These are phyloP conservation scores for Epichloe hybrida DNA, from an alignment of 2,329 filamentous ascomycete species.

Conservation along the genomic window DNA sequence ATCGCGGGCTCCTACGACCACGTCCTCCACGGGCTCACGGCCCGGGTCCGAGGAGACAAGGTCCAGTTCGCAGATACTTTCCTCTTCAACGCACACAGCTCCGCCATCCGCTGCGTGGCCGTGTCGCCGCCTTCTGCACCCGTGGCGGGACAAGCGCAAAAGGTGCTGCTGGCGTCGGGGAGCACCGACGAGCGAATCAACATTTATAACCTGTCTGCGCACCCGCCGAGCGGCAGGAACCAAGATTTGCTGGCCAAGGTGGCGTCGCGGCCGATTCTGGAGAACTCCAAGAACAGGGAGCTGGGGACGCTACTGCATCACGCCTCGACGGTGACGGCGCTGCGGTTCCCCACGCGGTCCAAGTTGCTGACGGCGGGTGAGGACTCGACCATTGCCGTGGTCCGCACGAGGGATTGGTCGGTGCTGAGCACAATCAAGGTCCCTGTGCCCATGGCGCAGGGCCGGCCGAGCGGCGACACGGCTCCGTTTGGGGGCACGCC, in stretches of 20 bases:
- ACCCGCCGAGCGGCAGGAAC: slow-evolving; percentile 43
- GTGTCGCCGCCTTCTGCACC: slow-evolving; percentile 62
- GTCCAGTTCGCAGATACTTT: slow-evolving; percentile 81
- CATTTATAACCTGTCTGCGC: slow-evolving; percentile 74
- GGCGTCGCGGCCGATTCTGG: slow-evolving; percentile 58
- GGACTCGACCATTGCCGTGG: slow-evolving; percentile 83
- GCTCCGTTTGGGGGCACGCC: slow-evolving; percentile 68
- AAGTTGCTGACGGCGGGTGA: slow-evolving; percentile 83
- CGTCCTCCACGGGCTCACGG: slow-evolving; percentile 78
- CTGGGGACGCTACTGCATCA: slow-evolving; percentile 82
- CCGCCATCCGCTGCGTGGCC: slow-evolving; percentile 78
- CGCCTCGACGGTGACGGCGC: slow-evolving; percentile 61
- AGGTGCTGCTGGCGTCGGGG: slow-evolving; percentile 80
- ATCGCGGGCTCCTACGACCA: slow-evolving; percentile 90
- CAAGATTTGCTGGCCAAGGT: slow-evolving; percentile 52
- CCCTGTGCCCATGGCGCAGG: slow-evolving; percentile 66
- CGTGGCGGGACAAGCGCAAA: slow-evolving; percentile 51
- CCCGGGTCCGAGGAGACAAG: slow-evolving; percentile 38
- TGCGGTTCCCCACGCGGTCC: slow-evolving; percentile 71
- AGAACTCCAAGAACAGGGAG: slow-evolving; percentile 79
- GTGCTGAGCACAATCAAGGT: slow-evolving; percentile 79
- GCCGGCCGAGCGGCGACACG: slow-evolving; percentile 80
- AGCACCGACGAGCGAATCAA: slow-evolving; percentile 92
- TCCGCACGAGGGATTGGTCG: slow-evolving; percentile 78
- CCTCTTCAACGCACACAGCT: slow-evolving; percentile 85